These are phyloP conservation scores for Colletotrichum australisinense DNA, from an alignment of 2,329 filamentous ascomycete species.

Conservation along the genomic window DNA sequence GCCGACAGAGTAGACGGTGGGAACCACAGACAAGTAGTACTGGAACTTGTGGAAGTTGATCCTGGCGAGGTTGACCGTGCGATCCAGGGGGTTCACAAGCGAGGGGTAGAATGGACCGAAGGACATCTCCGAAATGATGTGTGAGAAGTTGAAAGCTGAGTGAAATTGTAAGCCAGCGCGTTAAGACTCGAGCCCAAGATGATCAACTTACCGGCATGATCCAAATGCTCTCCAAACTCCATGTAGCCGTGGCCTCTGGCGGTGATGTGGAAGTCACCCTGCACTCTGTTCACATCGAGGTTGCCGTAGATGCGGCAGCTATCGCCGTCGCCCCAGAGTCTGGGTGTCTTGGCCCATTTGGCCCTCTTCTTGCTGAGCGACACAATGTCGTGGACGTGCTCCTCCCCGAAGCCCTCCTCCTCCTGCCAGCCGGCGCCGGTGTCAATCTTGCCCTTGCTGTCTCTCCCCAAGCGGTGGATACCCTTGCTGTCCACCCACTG, in stretches of 20 bases:
- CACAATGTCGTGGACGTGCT: conserved; percentile 93
- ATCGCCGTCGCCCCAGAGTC: conserved; percentile 69
- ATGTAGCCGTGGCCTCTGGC: conserved; percentile 95
- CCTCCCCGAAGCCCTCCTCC: conserved; percentile 79
- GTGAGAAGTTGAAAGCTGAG: conserved; percentile 96
- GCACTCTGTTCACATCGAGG: conserved; percentile 93
- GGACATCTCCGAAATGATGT: conserved; percentile 94
- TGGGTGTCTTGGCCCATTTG: conserved; percentile 82
- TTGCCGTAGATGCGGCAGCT: conserved; percentile 92
- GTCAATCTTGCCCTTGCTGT: conserved; percentile 64
- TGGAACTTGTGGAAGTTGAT: conserved; percentile 94
- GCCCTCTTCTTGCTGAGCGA: conserved; percentile 72
- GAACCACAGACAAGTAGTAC: conserved; percentile 96
- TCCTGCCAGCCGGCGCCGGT: conserved; percentile 71
- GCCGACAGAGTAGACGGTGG: conserved; percentile 86
- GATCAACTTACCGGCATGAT: conserved; percentile 76
- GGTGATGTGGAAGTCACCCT: conserved; percentile 98
- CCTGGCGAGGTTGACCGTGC: conserved; percentile 82
- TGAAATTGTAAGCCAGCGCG: background rate
- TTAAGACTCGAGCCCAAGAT: background rate
- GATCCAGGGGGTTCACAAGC: conserved; percentile 93
- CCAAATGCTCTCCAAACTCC: conserved; percentile 82
- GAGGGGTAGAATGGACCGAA: conserved; percentile 98
- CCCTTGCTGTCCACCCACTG: conserved; percentile 83
- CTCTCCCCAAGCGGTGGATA: conserved; percentile 69